Conservation (phyloP, 108 stramenopile genomes). For the Aurantiochytrium sp. region DNA sequence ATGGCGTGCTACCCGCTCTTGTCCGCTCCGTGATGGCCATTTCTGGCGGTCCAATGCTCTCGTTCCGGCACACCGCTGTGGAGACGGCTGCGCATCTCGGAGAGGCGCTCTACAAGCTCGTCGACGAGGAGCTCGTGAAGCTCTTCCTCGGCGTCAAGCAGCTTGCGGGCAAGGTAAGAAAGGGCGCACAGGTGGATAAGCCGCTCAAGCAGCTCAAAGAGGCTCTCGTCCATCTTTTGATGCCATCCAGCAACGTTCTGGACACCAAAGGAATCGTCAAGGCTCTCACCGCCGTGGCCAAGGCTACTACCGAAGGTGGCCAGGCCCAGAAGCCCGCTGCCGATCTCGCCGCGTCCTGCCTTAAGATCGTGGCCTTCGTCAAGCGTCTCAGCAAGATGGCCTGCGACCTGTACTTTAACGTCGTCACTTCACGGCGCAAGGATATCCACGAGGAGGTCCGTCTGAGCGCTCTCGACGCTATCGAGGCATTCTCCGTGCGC, state of each 20-base stretch:
- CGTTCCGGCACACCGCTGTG: neutral
- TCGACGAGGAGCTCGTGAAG: neutral
- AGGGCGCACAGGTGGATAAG: neutral
- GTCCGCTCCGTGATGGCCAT: neutral
- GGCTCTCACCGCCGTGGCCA: no score
- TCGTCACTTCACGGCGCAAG: neutral
- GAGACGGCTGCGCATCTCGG: neutral
- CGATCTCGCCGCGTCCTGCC: neutral
- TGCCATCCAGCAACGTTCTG: neutral
- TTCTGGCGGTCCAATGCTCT: neutral
- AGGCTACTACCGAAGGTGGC: neutral
- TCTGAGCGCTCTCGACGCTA: neutral
- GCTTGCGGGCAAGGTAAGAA: neutral
- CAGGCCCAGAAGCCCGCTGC: neutral
- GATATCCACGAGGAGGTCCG: neutral
- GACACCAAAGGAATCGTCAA: no score
- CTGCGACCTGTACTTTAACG: neutral
- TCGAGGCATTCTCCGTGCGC: neutral
- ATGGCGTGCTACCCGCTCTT: neutral
- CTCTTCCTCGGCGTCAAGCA: neutral
- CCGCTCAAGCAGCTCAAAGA: neutral
- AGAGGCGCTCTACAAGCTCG: neutral
- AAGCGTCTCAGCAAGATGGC: neutral
- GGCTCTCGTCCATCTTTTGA: neutral
- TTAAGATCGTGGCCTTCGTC: neutral